Conservation (phyloP, 129 eudicot species). For the Rutidosis leptorrhynchoides region DNA sequence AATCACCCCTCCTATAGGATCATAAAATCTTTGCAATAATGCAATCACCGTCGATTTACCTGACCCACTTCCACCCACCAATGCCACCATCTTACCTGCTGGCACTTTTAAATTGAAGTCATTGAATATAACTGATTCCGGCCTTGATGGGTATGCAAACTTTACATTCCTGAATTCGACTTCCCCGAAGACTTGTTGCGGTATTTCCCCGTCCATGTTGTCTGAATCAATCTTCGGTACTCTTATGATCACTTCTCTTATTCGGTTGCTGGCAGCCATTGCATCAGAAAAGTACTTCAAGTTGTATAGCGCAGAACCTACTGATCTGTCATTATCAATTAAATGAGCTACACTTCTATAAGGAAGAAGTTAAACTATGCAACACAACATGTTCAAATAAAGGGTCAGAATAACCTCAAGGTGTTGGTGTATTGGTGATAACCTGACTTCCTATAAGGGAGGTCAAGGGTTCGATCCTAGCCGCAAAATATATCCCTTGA, state of each 20-base stretch:
- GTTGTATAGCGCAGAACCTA: constrained; percentile 57
- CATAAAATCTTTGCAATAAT: constrained; percentile 72
- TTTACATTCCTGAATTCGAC: constrained; percentile 51
- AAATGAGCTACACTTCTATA: neutral
- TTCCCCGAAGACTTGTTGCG: constrained; percentile 45
- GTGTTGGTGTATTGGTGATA: too few species aligned
- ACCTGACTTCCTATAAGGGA: too few species aligned
- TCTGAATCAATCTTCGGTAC: constrained; percentile 75
- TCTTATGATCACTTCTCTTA: constrained; percentile 57
- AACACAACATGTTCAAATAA: neutral
- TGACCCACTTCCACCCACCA: constrained; percentile 83
- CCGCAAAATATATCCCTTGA: too few species aligned
- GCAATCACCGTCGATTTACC: constrained; percentile 82
- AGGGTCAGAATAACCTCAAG: too few species aligned
- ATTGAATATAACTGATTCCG: constrained; percentile 43
- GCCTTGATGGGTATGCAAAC: constrained; percentile 66
- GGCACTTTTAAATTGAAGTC: constrained; percentile 54
- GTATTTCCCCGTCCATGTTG: constrained; percentile 49
- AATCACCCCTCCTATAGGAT: constrained; percentile 66
- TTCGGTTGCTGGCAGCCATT: constrained; percentile 61
- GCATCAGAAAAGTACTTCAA: constrained; percentile 73
- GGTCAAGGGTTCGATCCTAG: too few species aligned
- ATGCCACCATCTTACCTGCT: constrained; percentile 63
- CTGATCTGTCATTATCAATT: neutral
- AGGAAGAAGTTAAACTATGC: neutral